Base-by-base conservation (phyloP, 1,139 yeast species). In the Pichia sp. region DNA sequence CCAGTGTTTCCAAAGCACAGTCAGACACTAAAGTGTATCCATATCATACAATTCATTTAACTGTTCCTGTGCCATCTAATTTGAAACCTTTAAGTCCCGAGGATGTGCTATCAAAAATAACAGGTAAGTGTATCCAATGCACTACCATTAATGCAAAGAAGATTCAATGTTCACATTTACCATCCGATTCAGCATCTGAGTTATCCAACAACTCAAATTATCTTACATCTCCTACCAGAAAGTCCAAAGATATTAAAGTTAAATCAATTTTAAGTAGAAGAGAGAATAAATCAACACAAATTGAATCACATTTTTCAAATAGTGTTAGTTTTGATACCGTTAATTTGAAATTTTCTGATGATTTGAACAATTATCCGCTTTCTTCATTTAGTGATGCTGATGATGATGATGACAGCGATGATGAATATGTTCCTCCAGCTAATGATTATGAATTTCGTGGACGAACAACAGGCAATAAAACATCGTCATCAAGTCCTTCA, bases 301-400 rank as follows among this genome's bases (percentile, higher is more conserved):
- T 46, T 12, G 49, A 48, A 39, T 34, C 45, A n/a, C 49, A 47
- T 26, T 53, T 53, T 30, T 20, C 48, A 1, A 53, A 53, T 39
- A 47, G 52, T 29, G 56, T 53, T 7, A 50, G 55, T 11, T 74
- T 74, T 55, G 79, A 74, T 55, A 73, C 78, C 3, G 72, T 74
- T 18, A 67, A 71, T 45, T 53, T 71, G 11, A 66, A 66, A 34
- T 61, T 60, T 45, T 54, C 59, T 24, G 64, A 60, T 24, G 62
- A 58, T 40, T 15, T 45, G 15, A 56, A 56, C 40, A 51, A 44
- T 32, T 46, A 47, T 34, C 52, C 54, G 9, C 24, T 45, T 25
- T 43, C 43, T 20, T 4, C 51, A 23, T 50, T 50, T 24, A 47
- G 51, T 38, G 18, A 22, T 25, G n/a, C n/a, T n/a, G n/a, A n/a